Evolutionary conservation across 148 eudicot species (phyloP), one percentile per base, ranked within the genome.

Genomic region (Silene conica): DNA sequence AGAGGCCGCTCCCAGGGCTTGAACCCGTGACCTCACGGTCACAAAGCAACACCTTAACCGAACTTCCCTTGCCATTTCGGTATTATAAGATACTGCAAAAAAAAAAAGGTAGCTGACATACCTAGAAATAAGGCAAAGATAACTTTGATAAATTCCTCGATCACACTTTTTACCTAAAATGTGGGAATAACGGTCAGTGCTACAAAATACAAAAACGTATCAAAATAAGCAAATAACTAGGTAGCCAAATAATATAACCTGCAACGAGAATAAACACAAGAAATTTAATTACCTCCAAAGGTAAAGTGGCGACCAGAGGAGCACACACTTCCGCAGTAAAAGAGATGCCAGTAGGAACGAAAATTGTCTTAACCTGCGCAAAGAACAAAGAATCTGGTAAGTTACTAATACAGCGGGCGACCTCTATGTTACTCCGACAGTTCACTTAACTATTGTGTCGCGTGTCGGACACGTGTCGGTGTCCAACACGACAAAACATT

Each of bases 251-350:
- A 41, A 45, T 21, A 56, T 5, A 31, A 31, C 4, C 4, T 31
- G 1, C 34, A 31, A 3, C 34, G 4, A 3, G 34, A 31, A 2
- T 1, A 8, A 60, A 6, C 14, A 25, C 14, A 63, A 48, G 72
- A 28, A 65, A 25, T 65, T 31, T 28, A 67, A 78, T 77, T 86
- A 91, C 99, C 99, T 95, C 99, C 89, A 95, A 83, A 26, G 97
- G 92, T 73, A 95, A 90, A 73, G 97, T 95, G 21, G 97, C 97
- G 60, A 92, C 91, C 70, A 95, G 89, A 77, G 96, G 99, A 82
- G 99, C 99, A 84, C 88, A 89, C 72, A 87, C 78, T 77, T 95
- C 99, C 38, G 93, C 82, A 46, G 96, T 87, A 75, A 95, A 80
- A 58, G 96, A 77, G 57, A 75, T 31, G 46, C 99, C 99, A 3